Evolutionary conservation across 169 alveolate genomes (phyloP).

Genomic region (Blepharisma undulans): DNA sequence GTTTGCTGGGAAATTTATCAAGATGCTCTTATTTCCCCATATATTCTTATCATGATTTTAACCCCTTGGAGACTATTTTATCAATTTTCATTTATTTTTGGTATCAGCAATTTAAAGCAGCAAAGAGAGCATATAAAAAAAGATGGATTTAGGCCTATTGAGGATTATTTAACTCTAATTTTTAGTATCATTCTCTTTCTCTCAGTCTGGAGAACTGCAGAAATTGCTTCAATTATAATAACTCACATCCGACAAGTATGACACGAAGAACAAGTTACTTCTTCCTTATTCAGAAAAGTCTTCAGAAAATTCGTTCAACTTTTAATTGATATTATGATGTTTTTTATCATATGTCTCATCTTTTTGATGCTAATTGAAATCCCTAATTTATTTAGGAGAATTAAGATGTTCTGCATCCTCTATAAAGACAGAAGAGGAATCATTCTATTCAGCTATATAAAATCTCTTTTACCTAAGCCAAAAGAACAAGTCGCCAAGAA

Average conservation of each 20-base stretch:
- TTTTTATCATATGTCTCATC: slow-evolving; percentile 16
- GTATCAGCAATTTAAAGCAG: background rate
- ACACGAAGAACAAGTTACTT: background rate
- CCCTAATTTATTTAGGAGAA: slow-evolving; percentile 1
- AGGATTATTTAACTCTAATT: background rate
- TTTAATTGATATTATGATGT: slow-evolving; percentile 13
- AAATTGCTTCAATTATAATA: background rate
- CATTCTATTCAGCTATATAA: background rate
- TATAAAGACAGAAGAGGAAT: slow-evolving; percentile 36
- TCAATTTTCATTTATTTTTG: background rate
- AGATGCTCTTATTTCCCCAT: slow-evolving; percentile 19
- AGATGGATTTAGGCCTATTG: background rate
- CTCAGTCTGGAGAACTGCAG: slow-evolving; percentile 27
- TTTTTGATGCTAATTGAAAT: slow-evolving; percentile 24
- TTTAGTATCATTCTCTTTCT: background rate
- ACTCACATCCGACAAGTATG: slow-evolving; percentile 12
- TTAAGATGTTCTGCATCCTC: background rate
- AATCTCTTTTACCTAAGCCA: background rate
- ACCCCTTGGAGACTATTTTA: slow-evolving; percentile 12
- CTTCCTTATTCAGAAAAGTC: background rate
- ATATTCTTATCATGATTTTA: background rate
- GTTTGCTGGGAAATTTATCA: background rate
- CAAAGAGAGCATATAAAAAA: background rate
- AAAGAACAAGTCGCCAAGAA: background rate
- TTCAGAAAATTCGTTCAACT: slow-evolving; percentile 25